Evolutionary conservation across 1,139 yeast species (phyloP), one percentile per base, ranked within the genome.

Genomic region (Zygosaccharomyces sapae): DNA sequence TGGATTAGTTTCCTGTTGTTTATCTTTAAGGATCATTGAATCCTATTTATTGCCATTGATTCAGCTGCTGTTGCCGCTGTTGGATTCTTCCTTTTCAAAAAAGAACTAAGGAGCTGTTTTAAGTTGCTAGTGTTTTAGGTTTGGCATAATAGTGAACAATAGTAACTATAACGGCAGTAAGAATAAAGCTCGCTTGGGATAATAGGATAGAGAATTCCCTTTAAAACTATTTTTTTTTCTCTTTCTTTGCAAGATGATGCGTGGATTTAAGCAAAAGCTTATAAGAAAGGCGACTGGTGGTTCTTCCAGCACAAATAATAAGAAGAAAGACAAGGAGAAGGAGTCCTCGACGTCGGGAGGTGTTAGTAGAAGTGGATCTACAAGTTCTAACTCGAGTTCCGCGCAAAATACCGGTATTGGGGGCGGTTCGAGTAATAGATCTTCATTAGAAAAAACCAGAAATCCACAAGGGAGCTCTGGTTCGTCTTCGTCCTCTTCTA

Each of bases 261-360:
- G 72, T 58, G 75, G 75, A 38, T 71, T 71, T 54, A 71, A 70
- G 57, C 75, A 71, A 56, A 69, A 71, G 53, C 50, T 63, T 51
- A 63, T 62, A 39, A 63, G 62, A 58, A 62, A 61, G 56, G 61
- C 68, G 12, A 56, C 65, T 29, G 66, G 66, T 13, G 54, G 62
- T 36, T 58, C 62, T 33, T 56, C 65, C 7, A 51, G 58, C 20
- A 46, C 52, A 30, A 51, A 43, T 38, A 58, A 57, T 46, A 55
- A 59, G 49, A 61, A 57, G 49, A 60, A 59, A 47, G 64, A 59
- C 31, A 57, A 56, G 45, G 59, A 56, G 20, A 45, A 45, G 36
- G 45, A 43, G 5, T n/a, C 45, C 2, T 43, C 33, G 9, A 38
- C 44, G 9, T 35, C 51, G 16, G 39, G 42, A n/a, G 38, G 45